Evolutionary conservation across 2,329 filamentous ascomycete genomes (phyloP).

Genomic region (Aphanoascus verrucosus): DNA sequence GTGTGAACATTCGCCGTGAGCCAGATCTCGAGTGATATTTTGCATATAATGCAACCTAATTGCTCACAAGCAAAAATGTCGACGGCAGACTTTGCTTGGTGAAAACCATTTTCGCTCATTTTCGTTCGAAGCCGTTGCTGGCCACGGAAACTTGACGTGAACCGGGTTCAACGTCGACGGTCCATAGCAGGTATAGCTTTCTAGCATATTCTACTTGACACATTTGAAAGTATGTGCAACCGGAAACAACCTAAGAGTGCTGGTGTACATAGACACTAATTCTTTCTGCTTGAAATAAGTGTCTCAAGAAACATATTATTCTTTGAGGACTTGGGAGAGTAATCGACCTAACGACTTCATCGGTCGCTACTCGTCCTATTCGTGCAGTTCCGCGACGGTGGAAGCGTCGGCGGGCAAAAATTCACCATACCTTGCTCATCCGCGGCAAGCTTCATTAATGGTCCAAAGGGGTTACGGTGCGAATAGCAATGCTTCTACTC

Average conservation of each 20-base stretch:
- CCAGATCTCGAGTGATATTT: neutral
- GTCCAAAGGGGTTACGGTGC: constrained; percentile 3
- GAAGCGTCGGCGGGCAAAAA: neutral
- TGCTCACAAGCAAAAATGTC: neutral
- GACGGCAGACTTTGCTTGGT: neutral
- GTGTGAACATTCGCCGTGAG: neutral
- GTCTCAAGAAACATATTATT: constrained; percentile 7
- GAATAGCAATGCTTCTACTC: constrained; percentile 3
- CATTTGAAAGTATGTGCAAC: constrained; percentile 1
- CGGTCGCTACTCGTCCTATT: constrained; percentile 16
- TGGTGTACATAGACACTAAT: neutral
- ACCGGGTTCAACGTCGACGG: neutral
- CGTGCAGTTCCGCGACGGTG: neutral
- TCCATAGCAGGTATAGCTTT: neutral
- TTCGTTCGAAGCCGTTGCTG: neutral
- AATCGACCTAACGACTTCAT: constrained; percentile 16
- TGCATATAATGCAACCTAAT: neutral
- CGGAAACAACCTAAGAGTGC: neutral
- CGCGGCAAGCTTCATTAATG: constrained; percentile 8
- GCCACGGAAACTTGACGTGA: neutral
- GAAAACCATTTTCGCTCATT: neutral
- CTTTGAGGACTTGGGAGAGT: constrained; percentile 21
- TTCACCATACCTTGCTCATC: neutral
- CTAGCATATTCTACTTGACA: neutral
- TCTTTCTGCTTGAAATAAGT: constrained; percentile 1